A percentile compares a stretch with the other conserved stretches of the same genome.
Evolutionary conservation across 768 basidiomycete species (phyloP).

Genomic region (Wakefieldia striispora): DNA sequence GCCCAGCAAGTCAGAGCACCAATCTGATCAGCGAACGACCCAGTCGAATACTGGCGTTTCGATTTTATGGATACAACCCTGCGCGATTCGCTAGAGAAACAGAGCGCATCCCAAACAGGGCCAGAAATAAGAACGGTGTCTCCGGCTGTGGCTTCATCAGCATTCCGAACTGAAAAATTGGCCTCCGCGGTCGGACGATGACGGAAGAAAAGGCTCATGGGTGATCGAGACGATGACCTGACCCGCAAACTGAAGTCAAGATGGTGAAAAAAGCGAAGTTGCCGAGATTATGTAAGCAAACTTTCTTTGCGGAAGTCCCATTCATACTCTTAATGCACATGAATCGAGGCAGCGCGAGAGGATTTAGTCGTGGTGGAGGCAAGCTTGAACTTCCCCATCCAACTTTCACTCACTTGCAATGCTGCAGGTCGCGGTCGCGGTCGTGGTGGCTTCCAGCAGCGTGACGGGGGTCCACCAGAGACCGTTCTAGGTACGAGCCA

Average conservation of each 20-base stretch:
- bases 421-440: conserved; percentile 54
- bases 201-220: conserved; percentile 40
- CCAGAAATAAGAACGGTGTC: conserved; percentile 30
- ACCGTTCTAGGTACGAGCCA: conserved; percentile 58
- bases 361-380: conserved; percentile 57
- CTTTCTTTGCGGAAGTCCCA: no score
- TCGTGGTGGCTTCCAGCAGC: conserved; percentile 69
- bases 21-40: neutral
- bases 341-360: conserved; percentile 54
- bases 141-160: conserved; percentile 12
- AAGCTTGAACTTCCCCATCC: conserved; percentile 1
- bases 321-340: conserved; percentile 32
- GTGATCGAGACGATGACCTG: neutral
- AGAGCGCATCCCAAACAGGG: conserved; percentile 32
- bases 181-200: conserved; percentile 21
- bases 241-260: no score
- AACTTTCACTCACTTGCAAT: conserved; percentile 3
- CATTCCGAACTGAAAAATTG: conserved; percentile 27
- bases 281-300: conserved; percentile 13
- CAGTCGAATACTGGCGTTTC: conserved; percentile 8
- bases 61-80: conserved; percentile 25
- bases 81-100: conserved; percentile 10
- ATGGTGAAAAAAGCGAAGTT: no score
- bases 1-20: conserved; percentile 36
- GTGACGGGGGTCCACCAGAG: conserved; percentile 78